Evolutionary conservation across 768 basidiomycete genomes (phyloP).

Genomic region (Russula foetens): DNA sequence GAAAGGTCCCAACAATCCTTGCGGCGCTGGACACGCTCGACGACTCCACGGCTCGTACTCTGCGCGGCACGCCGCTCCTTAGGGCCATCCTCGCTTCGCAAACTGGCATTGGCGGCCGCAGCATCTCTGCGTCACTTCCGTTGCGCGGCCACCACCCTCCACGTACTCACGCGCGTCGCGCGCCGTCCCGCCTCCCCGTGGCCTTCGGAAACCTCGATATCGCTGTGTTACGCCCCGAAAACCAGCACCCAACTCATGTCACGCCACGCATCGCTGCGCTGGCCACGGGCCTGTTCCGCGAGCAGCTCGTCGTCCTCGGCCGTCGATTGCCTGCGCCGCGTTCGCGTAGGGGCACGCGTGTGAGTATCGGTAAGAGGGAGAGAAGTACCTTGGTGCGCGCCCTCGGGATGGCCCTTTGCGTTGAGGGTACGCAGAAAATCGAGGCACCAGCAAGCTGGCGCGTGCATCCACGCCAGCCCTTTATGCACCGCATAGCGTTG

Average conservation of each 20-base stretch:
- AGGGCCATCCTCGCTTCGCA: not conserved
- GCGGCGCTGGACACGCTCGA: conserved; percentile 10
- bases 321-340: conserved; percentile 26
- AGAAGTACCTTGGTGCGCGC: not conserved
- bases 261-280: conserved; percentile 51
- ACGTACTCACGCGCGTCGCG: not conserved
- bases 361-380: not conserved
- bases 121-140: not conserved
- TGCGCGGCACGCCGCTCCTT: conserved; percentile 8
- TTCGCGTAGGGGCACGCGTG: not conserved
- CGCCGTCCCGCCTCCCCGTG: conserved; percentile 13
- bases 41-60: not conserved
- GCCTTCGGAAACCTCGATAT: conserved; percentile 41
- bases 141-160: not conserved
- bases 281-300: conserved; percentile 44
- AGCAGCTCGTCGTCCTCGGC: conserved; percentile 47
- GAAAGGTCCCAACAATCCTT: conserved; percentile 5
- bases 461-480: conserved; percentile 10
- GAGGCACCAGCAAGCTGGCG: conserved; percentile 8
- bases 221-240: conserved; percentile 45
- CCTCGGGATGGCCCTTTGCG: conserved; percentile 9
- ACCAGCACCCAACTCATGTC: conserved; percentile 50
- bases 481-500: conserved; percentile 6
- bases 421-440: conserved; percentile 5
- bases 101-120: not conserved